Conservation (phyloP, 345 rosid genomes). For the Toxicodendron radicans region DNA sequence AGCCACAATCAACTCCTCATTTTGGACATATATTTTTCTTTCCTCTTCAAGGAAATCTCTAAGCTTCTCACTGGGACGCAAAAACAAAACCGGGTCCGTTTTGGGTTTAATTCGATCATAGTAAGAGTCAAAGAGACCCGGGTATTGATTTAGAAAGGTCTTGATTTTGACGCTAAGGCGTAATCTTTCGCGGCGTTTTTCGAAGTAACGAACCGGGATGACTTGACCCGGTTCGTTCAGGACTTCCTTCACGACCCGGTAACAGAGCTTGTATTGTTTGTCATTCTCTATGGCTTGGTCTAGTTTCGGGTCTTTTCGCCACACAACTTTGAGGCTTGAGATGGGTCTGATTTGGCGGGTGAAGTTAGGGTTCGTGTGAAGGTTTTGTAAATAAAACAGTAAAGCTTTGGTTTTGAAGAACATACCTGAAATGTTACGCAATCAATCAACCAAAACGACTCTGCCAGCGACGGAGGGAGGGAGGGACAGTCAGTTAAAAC, state of each 20-base stretch:
- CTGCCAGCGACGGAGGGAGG: too few species aligned
- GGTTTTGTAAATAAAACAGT: not conserved
- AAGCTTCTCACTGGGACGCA: constrained; percentile 55
- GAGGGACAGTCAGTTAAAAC: not conserved
- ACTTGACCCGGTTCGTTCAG: constrained; percentile 78
- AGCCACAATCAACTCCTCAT: constrained; percentile 60
- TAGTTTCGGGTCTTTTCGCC: constrained; percentile 71
- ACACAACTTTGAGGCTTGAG: constrained; percentile 79
- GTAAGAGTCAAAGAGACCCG: constrained; percentile 59
- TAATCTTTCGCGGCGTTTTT: constrained; percentile 73
- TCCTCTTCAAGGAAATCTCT: constrained; percentile 68
- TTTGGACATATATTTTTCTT: constrained; percentile 40
- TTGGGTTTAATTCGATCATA: constrained; percentile 67
- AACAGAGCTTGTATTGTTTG: constrained; percentile 59
- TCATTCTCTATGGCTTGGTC: constrained; percentile 74
- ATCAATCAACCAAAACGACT: not conserved
- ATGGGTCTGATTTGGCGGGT: constrained; percentile 32
- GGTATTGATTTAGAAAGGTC: constrained; percentile 56
- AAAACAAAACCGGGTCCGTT: constrained; percentile 50
- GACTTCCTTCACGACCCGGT: constrained; percentile 73
- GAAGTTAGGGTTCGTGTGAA: constrained; percentile 15
- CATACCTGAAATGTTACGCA: constrained; percentile 20
- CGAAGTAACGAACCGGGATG: constrained; percentile 71
- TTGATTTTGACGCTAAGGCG: constrained; percentile 48
- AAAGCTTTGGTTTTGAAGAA: constrained; percentile 25